These are phyloP conservation scores for Puccinia hordei DNA, from an alignment of 1,284 basidiomycete species.

Conservation along the genomic window DNA sequence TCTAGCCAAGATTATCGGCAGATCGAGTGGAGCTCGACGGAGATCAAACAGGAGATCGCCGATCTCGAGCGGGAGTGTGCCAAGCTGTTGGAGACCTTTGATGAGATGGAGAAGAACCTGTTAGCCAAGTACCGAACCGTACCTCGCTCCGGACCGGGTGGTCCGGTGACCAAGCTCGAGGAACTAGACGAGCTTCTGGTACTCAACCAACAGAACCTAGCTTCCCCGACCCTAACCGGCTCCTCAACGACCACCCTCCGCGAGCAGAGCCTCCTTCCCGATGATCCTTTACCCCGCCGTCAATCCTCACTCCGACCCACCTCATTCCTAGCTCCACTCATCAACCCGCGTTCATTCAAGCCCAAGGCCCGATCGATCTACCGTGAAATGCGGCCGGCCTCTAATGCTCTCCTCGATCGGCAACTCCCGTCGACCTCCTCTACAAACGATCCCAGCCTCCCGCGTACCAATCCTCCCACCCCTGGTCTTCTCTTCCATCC, in stretches of 20 bases:
- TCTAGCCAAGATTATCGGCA: constrained; percentile 6
- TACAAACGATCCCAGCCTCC: neutral
- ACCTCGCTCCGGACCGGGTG: neutral
- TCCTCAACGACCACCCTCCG: neutral
- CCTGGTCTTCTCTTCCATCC: neutral
- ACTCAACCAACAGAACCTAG: neutral
- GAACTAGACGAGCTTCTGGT: neutral
- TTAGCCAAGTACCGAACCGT: constrained; percentile 10
- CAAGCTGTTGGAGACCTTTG: constrained; percentile 34
- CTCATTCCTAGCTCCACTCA: neutral
- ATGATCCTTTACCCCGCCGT: neutral
- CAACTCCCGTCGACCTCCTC: neutral
- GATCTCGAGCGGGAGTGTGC: constrained; percentile 28
- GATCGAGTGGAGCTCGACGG: constrained; percentile 21
- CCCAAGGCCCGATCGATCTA: neutral
- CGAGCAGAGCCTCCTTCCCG: neutral
- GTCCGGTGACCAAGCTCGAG: constrained; percentile 19
- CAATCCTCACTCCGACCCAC: neutral
- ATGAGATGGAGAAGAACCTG: constrained; percentile 37
- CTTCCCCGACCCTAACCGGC: neutral
- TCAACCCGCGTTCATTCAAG: constrained; percentile 11
- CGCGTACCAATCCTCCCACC: neutral
- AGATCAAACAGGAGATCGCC: constrained; percentile 26
- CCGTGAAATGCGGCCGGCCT: neutral
- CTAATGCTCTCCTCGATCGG: neutral